These are phyloP conservation scores for Aureobasidium sp. DNA, from an alignment of 2,329 filamentous ascomycete species.

Conservation along the genomic window DNA sequence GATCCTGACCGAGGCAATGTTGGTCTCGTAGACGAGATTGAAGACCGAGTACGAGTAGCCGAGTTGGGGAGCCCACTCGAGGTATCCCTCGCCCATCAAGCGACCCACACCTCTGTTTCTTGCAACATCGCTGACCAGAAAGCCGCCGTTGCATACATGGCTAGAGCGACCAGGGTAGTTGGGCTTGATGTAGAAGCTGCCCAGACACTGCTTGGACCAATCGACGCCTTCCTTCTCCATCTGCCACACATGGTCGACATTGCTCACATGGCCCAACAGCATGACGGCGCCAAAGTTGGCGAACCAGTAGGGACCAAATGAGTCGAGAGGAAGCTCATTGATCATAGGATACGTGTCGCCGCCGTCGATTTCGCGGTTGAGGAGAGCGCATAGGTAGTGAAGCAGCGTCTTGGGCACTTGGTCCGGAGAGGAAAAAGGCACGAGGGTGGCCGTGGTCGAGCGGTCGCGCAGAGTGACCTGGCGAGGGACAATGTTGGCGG, in stretches of 20 bases:
- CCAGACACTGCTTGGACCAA: conserved; percentile 74
- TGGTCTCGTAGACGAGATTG: conserved; percentile 90
- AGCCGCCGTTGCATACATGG: conserved; percentile 68
- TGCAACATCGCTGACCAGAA: conserved; percentile 40
- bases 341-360: conserved; percentile 90
- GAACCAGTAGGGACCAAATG: conserved; percentile 81
- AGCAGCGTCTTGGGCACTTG: conserved; percentile 70
- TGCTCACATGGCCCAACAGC: conserved; percentile 67
- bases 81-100: conserved; percentile 44
- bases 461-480: conserved; percentile 78
- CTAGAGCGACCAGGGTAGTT: conserved; percentile 88
- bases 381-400: conserved; percentile 69
- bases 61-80: conserved; percentile 46
- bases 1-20: conserved; percentile 79
- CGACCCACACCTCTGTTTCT: conserved; percentile 43
- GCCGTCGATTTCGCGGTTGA: conserved; percentile 85
- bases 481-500: conserved; percentile 59
- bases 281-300: conserved; percentile 84
- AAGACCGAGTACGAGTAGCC: conserved; percentile 90
- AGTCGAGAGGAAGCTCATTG: conserved; percentile 62
- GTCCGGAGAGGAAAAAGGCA: conserved; percentile 69
- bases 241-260: conserved; percentile 43
- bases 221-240: conserved; percentile 45
- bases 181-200: conserved; percentile 89
- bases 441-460: conserved; percentile 72